Evolutionary conservation across 352 stramenopile genomes (phyloP), one percentile per base, ranked within the genome.

Genomic region (Phytophthora colocasiae): DNA sequence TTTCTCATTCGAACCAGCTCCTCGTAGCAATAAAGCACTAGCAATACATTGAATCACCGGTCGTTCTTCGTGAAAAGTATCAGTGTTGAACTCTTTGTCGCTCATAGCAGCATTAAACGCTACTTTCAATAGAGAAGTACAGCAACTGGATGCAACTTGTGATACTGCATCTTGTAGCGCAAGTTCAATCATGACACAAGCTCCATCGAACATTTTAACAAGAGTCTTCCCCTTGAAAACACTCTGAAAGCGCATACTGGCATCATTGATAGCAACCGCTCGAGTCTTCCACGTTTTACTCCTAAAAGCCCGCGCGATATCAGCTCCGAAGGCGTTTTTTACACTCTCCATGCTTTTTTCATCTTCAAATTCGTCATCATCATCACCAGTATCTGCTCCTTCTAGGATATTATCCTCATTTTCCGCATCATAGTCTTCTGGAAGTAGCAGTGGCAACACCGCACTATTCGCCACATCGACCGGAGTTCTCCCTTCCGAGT

Each of bases 1-100:
- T 72, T 91, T 93, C 53, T 95, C 81, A 52, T 93, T 93, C 7
- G 81, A 89, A 1, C 73, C 78, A 0, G 85, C 81, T 5, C 80
- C 87, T 29, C 87, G 75, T 0, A 60, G 59, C 22, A 93, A 53
- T 3, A 93, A 49, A 5, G 74, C 49, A 15, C 71, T 76, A 1
- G 77, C 58, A 19, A 95, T 85, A 19, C 78, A 71, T 12, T 71
- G 69, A 48, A 93, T 78, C 1, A 63, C 46, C 0, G 83, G 83
- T 4, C 79, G 80, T 9, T 77, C 66, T 0, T 78, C 43, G 39
- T 92, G 87, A 46, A 92, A 95, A 27, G 73, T 62, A 10, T 40
- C 31, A 0, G 78, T 81, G 58, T 95, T 83, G 51, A 92, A 95
- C 4, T 77, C 69, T n/a, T 77, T 77, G 3, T 83, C 69, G 15